A percentile compares a stretch with the other conserved stretches of the same genome.
Evolutionary conservation across 2,329 filamentous ascomycete genomes (phyloP).

Genomic region (Parasarocladium wereldwijsianum): DNA sequence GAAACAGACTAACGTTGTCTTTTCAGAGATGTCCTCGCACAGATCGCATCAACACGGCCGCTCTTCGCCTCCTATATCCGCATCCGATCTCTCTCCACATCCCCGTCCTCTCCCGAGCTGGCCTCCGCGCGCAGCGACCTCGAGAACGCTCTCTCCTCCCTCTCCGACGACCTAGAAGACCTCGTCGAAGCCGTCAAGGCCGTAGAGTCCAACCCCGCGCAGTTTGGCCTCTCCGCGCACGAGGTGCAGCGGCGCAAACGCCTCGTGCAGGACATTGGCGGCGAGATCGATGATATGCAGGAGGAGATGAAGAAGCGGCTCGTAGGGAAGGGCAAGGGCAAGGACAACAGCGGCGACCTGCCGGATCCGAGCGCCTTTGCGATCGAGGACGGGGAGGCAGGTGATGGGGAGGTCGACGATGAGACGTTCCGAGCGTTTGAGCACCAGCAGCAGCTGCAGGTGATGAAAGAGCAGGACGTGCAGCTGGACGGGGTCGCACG

Average conservation of each 20-base stretch:
- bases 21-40: slow-evolving; percentile 69
- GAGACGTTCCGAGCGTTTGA: slow-evolving; percentile 71
- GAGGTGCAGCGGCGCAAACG: slow-evolving; percentile 70
- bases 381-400: slow-evolving; percentile 27
- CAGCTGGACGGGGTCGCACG: slow-evolving; percentile 84
- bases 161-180: slow-evolving; percentile 76
- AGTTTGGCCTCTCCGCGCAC: slow-evolving; percentile 69
- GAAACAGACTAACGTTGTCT: slow-evolving; percentile 6
- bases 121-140: slow-evolving; percentile 62
- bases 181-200: slow-evolving; percentile 76
- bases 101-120: slow-evolving; percentile 67
- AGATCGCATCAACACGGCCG: slow-evolving; percentile 66
- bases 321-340: slow-evolving; percentile 16
- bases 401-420: slow-evolving; percentile 33
- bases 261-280: slow-evolving; percentile 78
- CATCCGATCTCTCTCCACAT: slow-evolving; percentile 70
- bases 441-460: slow-evolving; percentile 76
- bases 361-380: slow-evolving; percentile 43
- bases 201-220: slow-evolving; percentile 74
- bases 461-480: slow-evolving; percentile 91
- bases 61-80: slow-evolving; percentile 91
- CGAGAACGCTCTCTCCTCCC: slow-evolving; percentile 45
- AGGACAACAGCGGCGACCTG: slow-evolving; percentile 21
- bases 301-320: slow-evolving; percentile 57
- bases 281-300: slow-evolving; percentile 80